phyloP scores from a whole-genome alignment of 768 basidiomycete species.

The Lactarius tabidus region DNA sequence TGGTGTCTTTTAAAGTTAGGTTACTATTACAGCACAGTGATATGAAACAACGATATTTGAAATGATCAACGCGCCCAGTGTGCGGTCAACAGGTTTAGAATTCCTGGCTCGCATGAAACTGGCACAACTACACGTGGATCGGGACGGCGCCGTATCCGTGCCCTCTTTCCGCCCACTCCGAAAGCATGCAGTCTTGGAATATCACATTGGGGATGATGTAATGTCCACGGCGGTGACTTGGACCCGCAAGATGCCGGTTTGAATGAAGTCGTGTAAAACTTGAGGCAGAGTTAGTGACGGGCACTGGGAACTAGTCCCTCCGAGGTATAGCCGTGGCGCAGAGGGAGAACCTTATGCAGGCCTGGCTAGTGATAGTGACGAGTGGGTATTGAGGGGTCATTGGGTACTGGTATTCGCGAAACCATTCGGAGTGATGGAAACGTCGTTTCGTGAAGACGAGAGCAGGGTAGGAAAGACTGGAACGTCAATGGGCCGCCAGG shows the following conservation, averaged over 20 bases:
- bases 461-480: background rate
- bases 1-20: too few species aligned
- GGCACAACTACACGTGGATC: background rate
- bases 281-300: background rate
- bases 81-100: background rate
- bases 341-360: background rate
- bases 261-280: background rate
- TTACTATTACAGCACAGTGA: too few species aligned
- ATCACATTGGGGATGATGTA: background rate
- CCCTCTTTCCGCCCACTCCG: constrained; percentile 15
- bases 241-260: background rate
- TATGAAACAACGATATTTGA: background rate
- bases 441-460: background rate
- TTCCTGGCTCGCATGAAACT: background rate
- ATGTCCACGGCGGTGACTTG: constrained; percentile 7
- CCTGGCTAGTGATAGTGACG: background rate
- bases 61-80: background rate
- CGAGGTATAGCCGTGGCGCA: background rate
- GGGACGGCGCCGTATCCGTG: constrained; percentile 1
- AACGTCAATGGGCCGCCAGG: background rate
- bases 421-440: background rate
- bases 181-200: background rate
- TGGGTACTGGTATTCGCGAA: background rate
- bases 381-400: constrained; percentile 1
- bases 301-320: background rate